These are phyloP conservation scores for Pythium brachiatum DNA, from an alignment of 352 stramenopile species.

Conservation along the genomic window DNA sequence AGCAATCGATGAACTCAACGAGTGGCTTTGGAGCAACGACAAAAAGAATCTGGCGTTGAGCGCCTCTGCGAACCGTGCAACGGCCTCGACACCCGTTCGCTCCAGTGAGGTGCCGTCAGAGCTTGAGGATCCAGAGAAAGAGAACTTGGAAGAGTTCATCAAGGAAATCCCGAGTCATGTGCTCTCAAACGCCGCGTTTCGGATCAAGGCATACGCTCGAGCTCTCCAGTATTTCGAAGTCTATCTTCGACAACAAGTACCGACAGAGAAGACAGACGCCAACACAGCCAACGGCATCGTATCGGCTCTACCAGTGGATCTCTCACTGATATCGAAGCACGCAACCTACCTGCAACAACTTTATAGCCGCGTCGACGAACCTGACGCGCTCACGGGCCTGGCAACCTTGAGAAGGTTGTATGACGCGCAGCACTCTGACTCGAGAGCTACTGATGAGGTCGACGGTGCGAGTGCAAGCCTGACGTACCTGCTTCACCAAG, in stretches of 20 bases:
- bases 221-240: conserved; percentile 48
- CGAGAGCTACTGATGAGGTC: not conserved
- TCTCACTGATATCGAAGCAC: conserved; percentile 30
- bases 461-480: conserved; percentile 27
- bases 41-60: conserved; percentile 74
- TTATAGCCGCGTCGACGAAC: conserved; percentile 39
- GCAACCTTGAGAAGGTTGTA: conserved; percentile 32
- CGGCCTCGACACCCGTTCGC: conserved; percentile 11
- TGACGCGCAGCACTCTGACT: conserved; percentile 24
- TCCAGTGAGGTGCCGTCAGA: conserved; percentile 27
- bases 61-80: conserved; percentile 18
- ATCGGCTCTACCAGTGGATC: conserved; percentile 24
- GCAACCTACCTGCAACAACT: conserved; percentile 39
- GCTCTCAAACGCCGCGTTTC: conserved; percentile 35
- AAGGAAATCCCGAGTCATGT: conserved; percentile 40
- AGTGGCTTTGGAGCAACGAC: conserved; percentile 85
- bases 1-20: conserved; percentile 84
- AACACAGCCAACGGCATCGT: conserved; percentile 18
- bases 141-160: conserved; percentile 44
- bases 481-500: conserved; percentile 32
- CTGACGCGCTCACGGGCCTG: conserved; percentile 37
- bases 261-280: conserved; percentile 15
- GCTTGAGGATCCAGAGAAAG: conserved; percentile 42
- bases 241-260: conserved; percentile 35
- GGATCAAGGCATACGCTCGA: conserved; percentile 41